Percentiles rank a stretch among this genome's conserved stretches.
Evolutionary conservation across 192 early-diverging fungal species (phyloP).

Genomic region (Lunasporangiospora selenospora): DNA sequence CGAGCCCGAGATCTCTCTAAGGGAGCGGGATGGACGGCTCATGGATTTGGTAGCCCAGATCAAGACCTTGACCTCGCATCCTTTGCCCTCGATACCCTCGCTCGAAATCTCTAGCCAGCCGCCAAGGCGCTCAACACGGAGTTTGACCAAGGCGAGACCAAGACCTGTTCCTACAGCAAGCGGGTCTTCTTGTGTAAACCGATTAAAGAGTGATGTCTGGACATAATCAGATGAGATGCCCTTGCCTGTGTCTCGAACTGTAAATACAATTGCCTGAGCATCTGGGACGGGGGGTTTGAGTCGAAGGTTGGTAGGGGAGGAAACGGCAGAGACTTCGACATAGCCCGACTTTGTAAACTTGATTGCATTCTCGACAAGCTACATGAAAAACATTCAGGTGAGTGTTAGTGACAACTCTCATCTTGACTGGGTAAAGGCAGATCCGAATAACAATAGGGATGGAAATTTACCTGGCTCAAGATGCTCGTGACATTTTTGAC

Average conservation of each 20-base stretch:
- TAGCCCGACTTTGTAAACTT: conserved; percentile 60
- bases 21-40: conserved; percentile 11
- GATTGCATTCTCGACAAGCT: conserved; percentile 54
- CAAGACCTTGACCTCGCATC: conserved; percentile 35
- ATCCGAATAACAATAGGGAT: too few species aligned
- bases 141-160: conserved; percentile 52
- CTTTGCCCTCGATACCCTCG: conserved; percentile 43
- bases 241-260: conserved; percentile 55
- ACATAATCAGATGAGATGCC: conserved; percentile 55
- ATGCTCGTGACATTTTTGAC: conserved; percentile 29
- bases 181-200: conserved; percentile 59
- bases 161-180: conserved; percentile 56
- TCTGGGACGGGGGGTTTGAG: conserved; percentile 24
- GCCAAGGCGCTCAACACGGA: conserved; percentile 51
- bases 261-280: conserved; percentile 46
- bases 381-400: conserved; percentile 2
- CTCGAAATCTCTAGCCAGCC: conserved; percentile 54
- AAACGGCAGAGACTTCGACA: conserved; percentile 50
- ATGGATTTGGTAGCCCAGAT: conserved; percentile 24
- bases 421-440: not conserved
- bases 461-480: conserved; percentile 28
- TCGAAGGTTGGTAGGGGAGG: conserved; percentile 11
- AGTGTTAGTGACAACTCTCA: not conserved
- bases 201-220: conserved; percentile 47
- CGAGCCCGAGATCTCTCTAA: conserved; percentile 20